phyloP scores from a whole-genome alignment of 352 stramenopile genomes.

The Phytophthora ohioensis region DNA sequence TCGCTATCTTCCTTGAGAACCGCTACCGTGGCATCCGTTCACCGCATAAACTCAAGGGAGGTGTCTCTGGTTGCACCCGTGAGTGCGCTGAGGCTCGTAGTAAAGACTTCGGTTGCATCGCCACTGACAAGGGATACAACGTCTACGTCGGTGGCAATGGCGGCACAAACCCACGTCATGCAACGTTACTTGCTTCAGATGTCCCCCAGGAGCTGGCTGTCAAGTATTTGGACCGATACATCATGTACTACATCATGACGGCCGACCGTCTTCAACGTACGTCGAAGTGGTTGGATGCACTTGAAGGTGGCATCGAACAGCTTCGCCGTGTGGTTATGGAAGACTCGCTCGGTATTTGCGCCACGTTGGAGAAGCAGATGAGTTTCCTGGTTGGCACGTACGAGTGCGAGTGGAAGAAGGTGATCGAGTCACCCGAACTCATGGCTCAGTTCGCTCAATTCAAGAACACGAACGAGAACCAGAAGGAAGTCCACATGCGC shows the following conservation, averaged over 20 bases:
- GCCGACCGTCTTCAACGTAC: slow-evolving; percentile 76
- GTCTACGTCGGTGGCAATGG: slow-evolving; percentile 92
- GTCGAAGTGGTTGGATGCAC: slow-evolving; percentile 89
- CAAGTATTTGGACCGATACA: slow-evolving; percentile 90
- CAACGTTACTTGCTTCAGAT: slow-evolving; percentile 58
- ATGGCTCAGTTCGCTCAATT: slow-evolving; percentile 92
- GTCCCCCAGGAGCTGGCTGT: slow-evolving; percentile 65
- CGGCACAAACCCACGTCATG: slow-evolving; percentile 88
- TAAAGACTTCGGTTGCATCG: slow-evolving; percentile 95
- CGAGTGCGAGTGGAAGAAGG: slow-evolving; percentile 94
- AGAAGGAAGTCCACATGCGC: slow-evolving; percentile 63
- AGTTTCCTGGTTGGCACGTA: slow-evolving; percentile 92
- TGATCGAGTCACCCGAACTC: slow-evolving; percentile 86
- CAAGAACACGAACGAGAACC: slow-evolving; percentile 87
- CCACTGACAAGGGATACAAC: slow-evolving; percentile 94
- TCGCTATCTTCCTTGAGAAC: slow-evolving; percentile 93
- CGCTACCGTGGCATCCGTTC: slow-evolving; percentile 94
- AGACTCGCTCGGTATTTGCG: slow-evolving; percentile 90
- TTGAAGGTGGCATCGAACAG: slow-evolving; percentile 73
- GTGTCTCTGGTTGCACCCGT: slow-evolving; percentile 90
- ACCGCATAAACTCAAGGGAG: slow-evolving; percentile 94
- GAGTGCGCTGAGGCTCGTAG: slow-evolving; percentile 93
- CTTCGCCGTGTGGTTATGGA: slow-evolving; percentile 82
- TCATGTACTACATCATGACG: slow-evolving; percentile 95
- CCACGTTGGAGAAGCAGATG: slow-evolving; percentile 86